phyloP scores from a whole-genome alignment of 768 basidiomycete species.

The Clavulina sp. region DNA sequence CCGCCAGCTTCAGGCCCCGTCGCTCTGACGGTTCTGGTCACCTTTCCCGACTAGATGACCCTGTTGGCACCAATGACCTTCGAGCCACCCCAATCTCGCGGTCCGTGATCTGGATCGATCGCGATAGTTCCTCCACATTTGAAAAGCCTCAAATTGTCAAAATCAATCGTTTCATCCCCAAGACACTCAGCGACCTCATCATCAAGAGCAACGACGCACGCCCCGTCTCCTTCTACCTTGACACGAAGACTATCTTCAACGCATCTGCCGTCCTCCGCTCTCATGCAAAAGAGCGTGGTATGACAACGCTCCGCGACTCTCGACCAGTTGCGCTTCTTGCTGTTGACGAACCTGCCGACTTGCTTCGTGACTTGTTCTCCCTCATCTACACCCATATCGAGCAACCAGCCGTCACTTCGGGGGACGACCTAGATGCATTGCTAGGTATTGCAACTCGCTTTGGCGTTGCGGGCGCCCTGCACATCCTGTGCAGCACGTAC shows the following conservation, averaged over 20 bases:
- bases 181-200: background rate
- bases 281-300: background rate
- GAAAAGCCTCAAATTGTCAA: too few relatives aligned
- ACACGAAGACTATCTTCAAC: background rate
- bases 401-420: background rate
- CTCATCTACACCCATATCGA: background rate
- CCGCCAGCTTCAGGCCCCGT: too few relatives aligned
- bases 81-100: too few relatives aligned
- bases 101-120: too few relatives aligned
- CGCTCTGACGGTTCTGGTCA: too few relatives aligned
- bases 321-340: background rate
- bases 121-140: too few relatives aligned
- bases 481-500: background rate
- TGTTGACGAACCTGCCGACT: background rate
- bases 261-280: slow-evolving; percentile 1
- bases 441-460: background rate
- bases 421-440: background rate
- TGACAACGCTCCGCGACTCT: background rate
- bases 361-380: background rate
- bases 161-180: background rate
- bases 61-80: too few relatives aligned
- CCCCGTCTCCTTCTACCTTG: background rate
- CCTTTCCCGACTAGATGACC: too few relatives aligned
- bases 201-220: background rate
- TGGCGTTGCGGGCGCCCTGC: background rate